Conservation (phyloP, 2,329 filamentous ascomycete species). For the Botrytis tulipae region DNA sequence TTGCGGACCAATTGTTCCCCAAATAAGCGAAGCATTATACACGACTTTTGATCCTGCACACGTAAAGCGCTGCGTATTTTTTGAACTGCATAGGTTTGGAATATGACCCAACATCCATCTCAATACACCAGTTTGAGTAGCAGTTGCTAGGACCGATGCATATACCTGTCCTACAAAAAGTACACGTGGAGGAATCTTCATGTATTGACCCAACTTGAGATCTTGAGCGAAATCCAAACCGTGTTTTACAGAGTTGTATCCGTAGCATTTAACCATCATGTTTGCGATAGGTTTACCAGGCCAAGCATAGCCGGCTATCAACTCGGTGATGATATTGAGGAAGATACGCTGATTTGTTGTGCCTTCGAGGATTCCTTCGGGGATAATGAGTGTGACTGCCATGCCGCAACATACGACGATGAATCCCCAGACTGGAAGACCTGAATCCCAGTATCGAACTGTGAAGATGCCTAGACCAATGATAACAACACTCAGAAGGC, state of each 20-base stretch:
- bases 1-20: constrained; percentile 47
- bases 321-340: constrained; percentile 69
- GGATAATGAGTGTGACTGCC: constrained; percentile 36
- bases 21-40: constrained; percentile 55
- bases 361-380: constrained; percentile 43
- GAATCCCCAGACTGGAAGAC: constrained; percentile 45
- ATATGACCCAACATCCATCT: constrained; percentile 44
- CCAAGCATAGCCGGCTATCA: constrained; percentile 57
- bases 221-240: constrained; percentile 47
- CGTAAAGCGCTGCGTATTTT: constrained; percentile 47
- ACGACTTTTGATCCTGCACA: constrained; percentile 50
- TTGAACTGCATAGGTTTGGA: constrained; percentile 42
- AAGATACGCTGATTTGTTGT: constrained; percentile 50
- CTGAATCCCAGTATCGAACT: constrained; percentile 30
- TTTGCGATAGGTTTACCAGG: constrained; percentile 64
- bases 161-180: constrained; percentile 49
- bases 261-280: constrained; percentile 49
- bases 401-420: constrained; percentile 32
- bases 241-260: constrained; percentile 52
- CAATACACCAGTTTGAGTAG: constrained; percentile 44
- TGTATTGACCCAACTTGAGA: constrained; percentile 52
- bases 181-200: constrained; percentile 49
- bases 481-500: constrained; percentile 46
- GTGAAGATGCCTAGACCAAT: constrained; percentile 42
- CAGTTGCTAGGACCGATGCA: constrained; percentile 47